Percentiles rank a stretch among this genome's conserved stretches.
These are phyloP conservation scores for Tolypocladium inflatum DNA, from an alignment of 2,329 filamentous ascomycete species.

Conservation along the genomic window DNA sequence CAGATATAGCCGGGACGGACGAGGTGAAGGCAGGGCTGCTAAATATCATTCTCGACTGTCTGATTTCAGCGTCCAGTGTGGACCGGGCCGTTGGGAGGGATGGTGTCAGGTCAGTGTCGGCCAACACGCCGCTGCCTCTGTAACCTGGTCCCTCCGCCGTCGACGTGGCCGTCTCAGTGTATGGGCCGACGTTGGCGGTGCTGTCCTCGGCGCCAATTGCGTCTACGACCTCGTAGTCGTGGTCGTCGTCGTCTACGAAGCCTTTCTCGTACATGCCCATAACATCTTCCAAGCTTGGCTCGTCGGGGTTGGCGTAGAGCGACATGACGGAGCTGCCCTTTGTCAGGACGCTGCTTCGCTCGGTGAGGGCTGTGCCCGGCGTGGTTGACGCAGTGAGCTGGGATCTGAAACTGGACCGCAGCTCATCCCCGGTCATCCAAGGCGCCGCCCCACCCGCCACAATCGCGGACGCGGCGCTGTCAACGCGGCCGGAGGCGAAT, in stretches of 20 bases:
- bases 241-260: conserved; percentile 34
- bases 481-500: conserved; percentile 15
- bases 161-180: conserved; percentile 6
- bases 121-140: conserved; percentile 3
- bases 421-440: conserved; percentile 41
- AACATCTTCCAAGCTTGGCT: conserved; percentile 55
- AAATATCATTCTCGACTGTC: conserved; percentile 30
- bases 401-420: conserved; percentile 46
- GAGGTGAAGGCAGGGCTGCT: conserved; percentile 26
- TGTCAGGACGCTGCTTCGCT: conserved; percentile 73
- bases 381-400: conserved; percentile 44
- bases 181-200: not conserved
- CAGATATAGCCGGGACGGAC: conserved; percentile 27
- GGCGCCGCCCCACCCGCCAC: conserved; percentile 21
- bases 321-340: conserved; percentile 68
- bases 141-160: not conserved
- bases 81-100: conserved; percentile 12
- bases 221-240: not conserved
- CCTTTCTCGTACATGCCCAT: conserved; percentile 62
- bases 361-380: conserved; percentile 58
- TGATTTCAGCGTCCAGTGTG: conserved; percentile 27
- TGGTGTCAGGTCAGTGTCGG: conserved; percentile 9
- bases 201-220: not conserved
- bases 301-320: conserved; percentile 41
- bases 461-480: conserved; percentile 28